Percentiles rank a stretch among this genome's conserved stretches.
These are phyloP conservation scores for Lodderomyces parapsilosis DNA, from an alignment of 1,139 yeast genomes.

Conservation along the genomic window DNA sequence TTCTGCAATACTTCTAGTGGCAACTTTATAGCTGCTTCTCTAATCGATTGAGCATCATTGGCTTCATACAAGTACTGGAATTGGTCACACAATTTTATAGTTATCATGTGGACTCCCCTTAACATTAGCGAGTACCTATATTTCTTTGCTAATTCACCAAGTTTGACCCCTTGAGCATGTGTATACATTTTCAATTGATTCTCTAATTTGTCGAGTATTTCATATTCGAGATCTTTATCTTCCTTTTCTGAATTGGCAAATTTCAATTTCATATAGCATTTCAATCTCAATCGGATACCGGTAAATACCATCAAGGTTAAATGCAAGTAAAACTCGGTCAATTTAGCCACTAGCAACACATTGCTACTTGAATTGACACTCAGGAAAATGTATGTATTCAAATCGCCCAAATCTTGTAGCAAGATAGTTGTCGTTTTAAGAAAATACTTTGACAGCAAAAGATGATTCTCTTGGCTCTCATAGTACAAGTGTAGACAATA, in stretches of 20 bases:
- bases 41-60: neutral
- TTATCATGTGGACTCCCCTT: conserved; percentile 7
- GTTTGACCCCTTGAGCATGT: neutral
- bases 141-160: conserved; percentile 4
- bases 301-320: conserved; percentile 8
- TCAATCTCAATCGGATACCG: conserved; percentile 9
- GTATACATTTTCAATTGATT: conserved; percentile 2
- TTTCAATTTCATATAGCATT: conserved; percentile 4
- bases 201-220: conserved; percentile 1
- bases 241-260: neutral
- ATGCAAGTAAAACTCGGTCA: conserved; percentile 15
- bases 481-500: conserved; percentile 26
- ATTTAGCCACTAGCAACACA: conserved; percentile 13
- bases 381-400: conserved; percentile 9
- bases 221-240: neutral
- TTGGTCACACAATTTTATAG: conserved; percentile 4
- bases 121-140: conserved; percentile 9
- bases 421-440: conserved; percentile 21
- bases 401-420: conserved; percentile 21
- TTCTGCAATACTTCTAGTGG: conserved; percentile 3
- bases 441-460: conserved; percentile 23
- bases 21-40: neutral
- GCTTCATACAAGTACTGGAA: neutral
- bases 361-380: conserved; percentile 11
- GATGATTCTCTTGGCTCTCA: conserved; percentile 18